phyloP scores from a whole-genome alignment of 495 filamentous ascomycete species.

The Chaetomium fimeti region DNA sequence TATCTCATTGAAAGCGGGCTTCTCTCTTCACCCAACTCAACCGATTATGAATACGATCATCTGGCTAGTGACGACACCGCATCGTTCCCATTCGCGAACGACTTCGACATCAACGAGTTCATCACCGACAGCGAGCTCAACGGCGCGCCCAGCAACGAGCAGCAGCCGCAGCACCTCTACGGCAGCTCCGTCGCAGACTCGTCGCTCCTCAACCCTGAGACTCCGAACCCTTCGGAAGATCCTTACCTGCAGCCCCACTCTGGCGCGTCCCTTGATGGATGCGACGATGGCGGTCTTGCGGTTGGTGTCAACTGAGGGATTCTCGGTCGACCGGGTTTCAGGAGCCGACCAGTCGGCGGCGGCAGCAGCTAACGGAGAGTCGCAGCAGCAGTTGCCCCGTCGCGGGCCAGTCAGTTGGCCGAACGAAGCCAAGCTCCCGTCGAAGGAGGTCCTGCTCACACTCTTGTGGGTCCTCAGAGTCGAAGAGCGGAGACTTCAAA shows the following conservation, averaged over 20 bases:
- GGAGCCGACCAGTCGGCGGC: conserved; percentile 40
- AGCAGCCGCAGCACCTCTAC: conserved; percentile 39
- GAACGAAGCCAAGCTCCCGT: conserved; percentile 47
- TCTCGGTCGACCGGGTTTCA: conserved; percentile 43
- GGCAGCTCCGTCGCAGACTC: conserved; percentile 42
- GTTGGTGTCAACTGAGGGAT: conserved; percentile 54
- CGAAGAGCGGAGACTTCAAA: conserved; percentile 43
- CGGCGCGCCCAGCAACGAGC: conserved; percentile 33
- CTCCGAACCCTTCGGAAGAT: conserved; percentile 52
- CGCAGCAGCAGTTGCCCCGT: conserved; percentile 38
- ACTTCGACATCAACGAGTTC: conserved; percentile 56
- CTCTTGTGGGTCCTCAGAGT: conserved; percentile 52
- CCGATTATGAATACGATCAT: conserved; percentile 77
- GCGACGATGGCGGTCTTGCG: conserved; percentile 88
- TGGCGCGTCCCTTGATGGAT: conserved; percentile 88
- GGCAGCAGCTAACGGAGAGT: conserved; percentile 29
- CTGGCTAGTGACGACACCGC: conserved; percentile 70
- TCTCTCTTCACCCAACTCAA: conserved; percentile 64
- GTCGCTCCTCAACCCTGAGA: conserved; percentile 49
- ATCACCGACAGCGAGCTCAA: conserved; percentile 49
- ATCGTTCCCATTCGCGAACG: conserved; percentile 51
- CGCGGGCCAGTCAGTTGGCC: conserved; percentile 44
- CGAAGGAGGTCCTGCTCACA: conserved; percentile 53
- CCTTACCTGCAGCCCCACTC: conserved; percentile 80
- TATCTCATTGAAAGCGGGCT: conserved; percentile 74